These are phyloP conservation scores for Cunninghamia lanceolata DNA, from an alignment of 75 land plant genomes.

Conservation along the genomic window DNA sequence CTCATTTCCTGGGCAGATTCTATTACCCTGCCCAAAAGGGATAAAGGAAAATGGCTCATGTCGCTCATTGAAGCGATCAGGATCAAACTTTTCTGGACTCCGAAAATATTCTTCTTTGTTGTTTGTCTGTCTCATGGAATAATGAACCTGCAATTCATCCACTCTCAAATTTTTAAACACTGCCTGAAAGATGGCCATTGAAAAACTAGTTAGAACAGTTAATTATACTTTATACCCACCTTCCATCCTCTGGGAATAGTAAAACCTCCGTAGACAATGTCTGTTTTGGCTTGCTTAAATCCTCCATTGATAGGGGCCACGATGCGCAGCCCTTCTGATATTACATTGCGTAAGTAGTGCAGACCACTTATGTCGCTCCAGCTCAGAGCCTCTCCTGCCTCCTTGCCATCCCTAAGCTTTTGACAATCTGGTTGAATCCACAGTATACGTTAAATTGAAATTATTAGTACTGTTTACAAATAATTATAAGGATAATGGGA, in stretches of 20 bases:
- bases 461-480: too few relatives aligned
- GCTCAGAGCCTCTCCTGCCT: not conserved
- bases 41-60: too few relatives aligned
- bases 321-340: not conserved
- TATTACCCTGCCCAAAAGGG: too few relatives aligned
- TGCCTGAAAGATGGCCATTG: too few relatives aligned
- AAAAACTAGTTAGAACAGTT: too few relatives aligned
- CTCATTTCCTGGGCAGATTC: too few relatives aligned
- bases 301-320: not conserved
- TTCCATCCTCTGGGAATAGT: slow-evolving; percentile 1
- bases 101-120: not conserved
- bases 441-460: too few relatives aligned
- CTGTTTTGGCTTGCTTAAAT: not conserved
- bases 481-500: too few relatives aligned
- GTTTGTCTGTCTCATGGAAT: slow-evolving; percentile 14
- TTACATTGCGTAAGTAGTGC: not conserved
- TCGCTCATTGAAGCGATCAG: slow-evolving; percentile 13
- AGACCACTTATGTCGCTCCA: not conserved
- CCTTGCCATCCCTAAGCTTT: not conserved
- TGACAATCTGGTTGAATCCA: not conserved
- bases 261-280: not conserved
- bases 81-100: slow-evolving; percentile 24
- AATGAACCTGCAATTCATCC: slow-evolving; percentile 10
- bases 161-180: too few relatives aligned
- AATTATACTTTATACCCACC: not conserved